Conservation (phyloP, 192 early-diverging fungal genomes). For the Coemansia sp. region DNA sequence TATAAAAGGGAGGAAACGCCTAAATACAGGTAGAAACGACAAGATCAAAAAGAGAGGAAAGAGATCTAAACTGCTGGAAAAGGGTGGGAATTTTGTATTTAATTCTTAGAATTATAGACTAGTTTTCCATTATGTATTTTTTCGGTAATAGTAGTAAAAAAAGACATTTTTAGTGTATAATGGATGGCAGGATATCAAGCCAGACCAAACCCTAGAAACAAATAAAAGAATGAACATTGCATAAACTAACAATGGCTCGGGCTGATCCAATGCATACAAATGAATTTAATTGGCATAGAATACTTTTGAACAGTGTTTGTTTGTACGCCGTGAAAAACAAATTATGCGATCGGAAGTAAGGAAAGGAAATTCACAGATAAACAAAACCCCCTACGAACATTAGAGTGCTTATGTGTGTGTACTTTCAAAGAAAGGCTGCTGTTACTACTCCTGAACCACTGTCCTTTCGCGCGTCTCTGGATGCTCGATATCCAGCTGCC, state of each 20-base stretch:
- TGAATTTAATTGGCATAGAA: background rate
- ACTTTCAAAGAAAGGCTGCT: background rate
- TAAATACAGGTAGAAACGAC: too few species aligned
- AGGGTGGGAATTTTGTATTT: background rate
- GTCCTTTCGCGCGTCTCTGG: constrained; percentile 39
- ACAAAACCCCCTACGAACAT: background rate
- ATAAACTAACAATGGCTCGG: background rate
- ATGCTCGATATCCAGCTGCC: constrained; percentile 75
- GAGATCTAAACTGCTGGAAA: background rate
- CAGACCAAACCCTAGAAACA: background rate
- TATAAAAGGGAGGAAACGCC: too few species aligned
- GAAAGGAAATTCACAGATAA: background rate
- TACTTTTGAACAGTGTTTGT: background rate
- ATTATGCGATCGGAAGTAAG: background rate
- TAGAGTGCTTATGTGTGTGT: background rate
- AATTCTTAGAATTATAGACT: background rate
- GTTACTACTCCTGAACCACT: constrained; percentile 39
- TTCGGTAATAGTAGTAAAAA: background rate
- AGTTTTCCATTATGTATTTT: background rate
- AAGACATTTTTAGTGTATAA: background rate
- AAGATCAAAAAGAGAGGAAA: background rate
- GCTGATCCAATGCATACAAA: background rate
- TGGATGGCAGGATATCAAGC: background rate
- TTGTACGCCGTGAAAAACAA: background rate
- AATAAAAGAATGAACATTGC: background rate